Conservation (phyloP, 179 eudicot genomes). For the Camellia oleifera region DNA sequence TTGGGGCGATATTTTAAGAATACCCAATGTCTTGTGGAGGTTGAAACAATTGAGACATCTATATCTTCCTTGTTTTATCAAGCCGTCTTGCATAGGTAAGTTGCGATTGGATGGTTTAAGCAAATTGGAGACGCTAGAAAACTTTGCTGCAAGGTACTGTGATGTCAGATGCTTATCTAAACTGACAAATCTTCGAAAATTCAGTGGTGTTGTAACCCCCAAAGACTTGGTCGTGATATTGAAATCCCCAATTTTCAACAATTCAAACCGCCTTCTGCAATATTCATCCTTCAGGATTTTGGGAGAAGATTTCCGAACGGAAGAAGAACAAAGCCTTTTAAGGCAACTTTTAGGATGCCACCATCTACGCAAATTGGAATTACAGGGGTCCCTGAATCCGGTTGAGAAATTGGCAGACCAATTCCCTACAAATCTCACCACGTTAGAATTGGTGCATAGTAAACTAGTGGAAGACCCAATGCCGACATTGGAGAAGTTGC, state of each 20-base stretch:
- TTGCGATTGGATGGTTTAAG: constrained; percentile 17
- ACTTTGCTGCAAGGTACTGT: not conserved
- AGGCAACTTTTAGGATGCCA: not conserved
- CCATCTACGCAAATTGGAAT: constrained; percentile 1
- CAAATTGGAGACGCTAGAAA: constrained; percentile 21
- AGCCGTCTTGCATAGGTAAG: not conserved
- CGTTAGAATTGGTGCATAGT: not conserved
- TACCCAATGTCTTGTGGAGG: constrained; percentile 29
- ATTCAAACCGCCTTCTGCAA: not conserved
- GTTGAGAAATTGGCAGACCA: not conserved
- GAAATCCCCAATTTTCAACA: not conserved
- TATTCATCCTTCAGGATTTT: not conserved
- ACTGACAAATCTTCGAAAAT: constrained; percentile 16
- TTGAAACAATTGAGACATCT: constrained; percentile 27
- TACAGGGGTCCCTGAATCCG: not conserved
- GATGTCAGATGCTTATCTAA: constrained; percentile 6
- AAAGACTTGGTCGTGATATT: not conserved
- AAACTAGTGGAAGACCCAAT: constrained; percentile 20
- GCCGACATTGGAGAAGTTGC: constrained; percentile 22
- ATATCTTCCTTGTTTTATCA: constrained; percentile 21
- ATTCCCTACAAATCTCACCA: constrained; percentile 8
- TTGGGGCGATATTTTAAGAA: not conserved
- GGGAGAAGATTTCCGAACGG: not conserved
- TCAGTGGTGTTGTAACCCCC: rapidly evolving
- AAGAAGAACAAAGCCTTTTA: not conserved